A percentile compares a stretch with the other conserved stretches of the same genome.
phyloP scores from a whole-genome alignment of 2,329 filamentous ascomycete species.

The Xylariaceae sp. region DNA sequence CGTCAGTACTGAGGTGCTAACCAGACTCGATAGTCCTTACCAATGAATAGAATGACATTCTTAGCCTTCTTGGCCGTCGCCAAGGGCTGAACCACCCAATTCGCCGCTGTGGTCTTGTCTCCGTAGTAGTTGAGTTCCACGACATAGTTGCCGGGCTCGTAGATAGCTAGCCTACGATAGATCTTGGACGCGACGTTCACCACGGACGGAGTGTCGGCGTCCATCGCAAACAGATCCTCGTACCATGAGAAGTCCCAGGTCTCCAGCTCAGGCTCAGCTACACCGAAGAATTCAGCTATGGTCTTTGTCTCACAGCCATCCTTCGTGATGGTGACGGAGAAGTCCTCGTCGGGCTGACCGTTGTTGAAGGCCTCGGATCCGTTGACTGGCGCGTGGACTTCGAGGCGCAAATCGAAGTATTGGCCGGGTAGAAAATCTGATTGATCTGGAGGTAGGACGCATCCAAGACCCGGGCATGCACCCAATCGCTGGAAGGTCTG shows the following conservation, averaged over 20 bases:
- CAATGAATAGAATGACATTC: constrained; percentile 83
- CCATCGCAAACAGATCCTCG: constrained; percentile 76
- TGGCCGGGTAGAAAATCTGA: constrained; percentile 81
- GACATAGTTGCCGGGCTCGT: constrained; percentile 75
- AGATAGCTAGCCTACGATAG: constrained; percentile 70
- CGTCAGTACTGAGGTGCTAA: neutral
- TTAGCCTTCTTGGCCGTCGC: constrained; percentile 69
- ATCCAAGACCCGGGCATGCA: constrained; percentile 55
- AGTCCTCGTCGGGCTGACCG: constrained; percentile 66
- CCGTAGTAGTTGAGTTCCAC: constrained; percentile 74
- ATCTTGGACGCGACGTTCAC: constrained; percentile 79
- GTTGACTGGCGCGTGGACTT: constrained; percentile 77
- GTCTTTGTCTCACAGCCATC: constrained; percentile 48
- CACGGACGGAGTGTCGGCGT: constrained; percentile 62
- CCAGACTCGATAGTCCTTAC: constrained; percentile 37
- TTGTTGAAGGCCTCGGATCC: constrained; percentile 72
- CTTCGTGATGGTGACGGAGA: constrained; percentile 71
- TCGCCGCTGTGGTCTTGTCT: constrained; percentile 65
- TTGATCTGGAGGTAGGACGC: constrained; percentile 58
- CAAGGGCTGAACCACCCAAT: constrained; percentile 72
- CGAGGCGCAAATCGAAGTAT: constrained; percentile 78
- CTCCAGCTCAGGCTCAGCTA: constrained; percentile 68
- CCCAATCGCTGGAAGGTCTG: constrained; percentile 59
- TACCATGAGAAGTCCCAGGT: constrained; percentile 82
- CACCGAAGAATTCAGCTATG: constrained; percentile 64